Evolutionary conservation across 192 early-diverging fungal genomes (phyloP).

Genomic region (Entomortierella beljakovae): DNA sequence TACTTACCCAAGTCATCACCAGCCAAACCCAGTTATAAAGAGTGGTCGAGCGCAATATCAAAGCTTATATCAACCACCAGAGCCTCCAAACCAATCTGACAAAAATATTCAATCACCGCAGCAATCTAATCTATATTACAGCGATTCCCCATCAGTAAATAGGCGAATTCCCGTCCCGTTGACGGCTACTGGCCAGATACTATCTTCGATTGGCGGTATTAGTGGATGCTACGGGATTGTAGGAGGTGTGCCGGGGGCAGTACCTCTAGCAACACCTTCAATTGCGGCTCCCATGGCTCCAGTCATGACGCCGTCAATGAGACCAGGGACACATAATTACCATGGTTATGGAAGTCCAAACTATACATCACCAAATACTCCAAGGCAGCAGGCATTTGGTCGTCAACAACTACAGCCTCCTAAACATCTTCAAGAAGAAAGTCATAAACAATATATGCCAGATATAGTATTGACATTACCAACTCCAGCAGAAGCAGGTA

Average conservation of each 20-base stretch:
- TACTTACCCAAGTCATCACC: neutral
- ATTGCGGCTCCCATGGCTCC: neutral
- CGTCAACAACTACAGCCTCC: neutral
- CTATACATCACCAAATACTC: neutral
- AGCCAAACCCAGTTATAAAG: neutral
- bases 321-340: neutral
- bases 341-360: neutral
- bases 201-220: conserved; percentile 32
- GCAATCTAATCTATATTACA: neutral
- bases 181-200: conserved; percentile 29
- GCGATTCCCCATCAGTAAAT: neutral
- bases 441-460: conserved; percentile 18
- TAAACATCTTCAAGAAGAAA: neutral
- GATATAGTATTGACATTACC: conserved; percentile 41
- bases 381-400: neutral
- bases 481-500: conserved; percentile 23
- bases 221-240: conserved; percentile 24
- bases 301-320: neutral
- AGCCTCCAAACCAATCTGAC: conserved; percentile 5
- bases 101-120: neutral
- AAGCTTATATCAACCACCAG: conserved; percentile 28
- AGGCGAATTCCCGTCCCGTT: neutral
- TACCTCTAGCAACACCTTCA: neutral
- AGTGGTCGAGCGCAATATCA: conserved; percentile 3
- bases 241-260: conserved; percentile 13